phyloP scores from a whole-genome alignment of 2,329 filamentous ascomycete genomes.

The Fusarium miscanthi region DNA sequence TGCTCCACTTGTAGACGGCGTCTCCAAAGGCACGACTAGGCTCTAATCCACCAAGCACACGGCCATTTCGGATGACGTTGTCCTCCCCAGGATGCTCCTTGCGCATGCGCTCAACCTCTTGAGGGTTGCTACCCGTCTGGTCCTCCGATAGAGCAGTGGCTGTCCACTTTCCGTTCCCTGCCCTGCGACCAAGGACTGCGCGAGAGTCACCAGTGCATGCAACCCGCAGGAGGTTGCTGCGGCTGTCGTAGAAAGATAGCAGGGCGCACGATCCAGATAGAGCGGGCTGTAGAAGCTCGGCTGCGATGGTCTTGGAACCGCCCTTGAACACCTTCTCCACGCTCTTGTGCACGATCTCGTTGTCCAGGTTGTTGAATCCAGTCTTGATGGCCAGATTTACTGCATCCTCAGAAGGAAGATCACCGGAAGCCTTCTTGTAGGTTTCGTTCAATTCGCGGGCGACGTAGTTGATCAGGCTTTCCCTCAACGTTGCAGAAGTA shows the following conservation, averaged over 20 bases:
- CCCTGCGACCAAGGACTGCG: slow-evolving; percentile 87
- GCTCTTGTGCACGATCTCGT: slow-evolving; percentile 94
- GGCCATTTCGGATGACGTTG: slow-evolving; percentile 86
- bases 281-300: slow-evolving; percentile 90
- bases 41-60: slow-evolving; percentile 91
- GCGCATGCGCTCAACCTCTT: slow-evolving; percentile 84
- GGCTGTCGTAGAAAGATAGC: slow-evolving; percentile 94
- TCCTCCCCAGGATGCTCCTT: slow-evolving; percentile 90
- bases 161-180: slow-evolving; percentile 86
- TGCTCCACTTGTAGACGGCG: slow-evolving; percentile 95
- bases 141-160: slow-evolving; percentile 91
- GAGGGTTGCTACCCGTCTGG: slow-evolving; percentile 90
- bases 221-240: slow-evolving; percentile 87
- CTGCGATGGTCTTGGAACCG: slow-evolving; percentile 89
- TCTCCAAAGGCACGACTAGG: slow-evolving; percentile 96
- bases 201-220: slow-evolving; percentile 97
- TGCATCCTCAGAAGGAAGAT: slow-evolving; percentile 78
- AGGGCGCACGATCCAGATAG: slow-evolving; percentile 97
- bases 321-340: slow-evolving; percentile 91
- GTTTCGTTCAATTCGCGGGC: slow-evolving; percentile 92
- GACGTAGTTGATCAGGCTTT: slow-evolving; percentile 91
- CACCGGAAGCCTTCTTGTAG: slow-evolving; percentile 76
- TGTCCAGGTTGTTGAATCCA: slow-evolving; percentile 87
- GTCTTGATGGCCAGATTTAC: slow-evolving; percentile 93
- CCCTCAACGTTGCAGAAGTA: slow-evolving; percentile 93